Percentiles rank a stretch among this genome's conserved stretches.
These are phyloP conservation scores for Aethionema arabicum DNA, from an alignment of 345 rosid species.

Conservation along the genomic window DNA sequence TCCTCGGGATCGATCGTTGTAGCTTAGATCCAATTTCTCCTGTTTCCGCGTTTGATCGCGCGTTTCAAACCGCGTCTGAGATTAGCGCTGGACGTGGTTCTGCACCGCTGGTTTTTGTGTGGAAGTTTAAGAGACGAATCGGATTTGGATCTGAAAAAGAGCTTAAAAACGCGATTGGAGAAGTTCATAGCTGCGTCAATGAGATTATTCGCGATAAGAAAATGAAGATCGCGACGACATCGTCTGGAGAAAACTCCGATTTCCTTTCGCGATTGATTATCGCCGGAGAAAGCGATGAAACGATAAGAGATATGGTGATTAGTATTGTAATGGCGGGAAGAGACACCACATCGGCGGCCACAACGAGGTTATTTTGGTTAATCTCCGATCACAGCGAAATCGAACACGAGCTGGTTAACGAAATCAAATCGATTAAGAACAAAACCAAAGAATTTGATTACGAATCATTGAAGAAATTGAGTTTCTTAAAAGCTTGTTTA, in stretches of 20 bases:
- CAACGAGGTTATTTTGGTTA: slow-evolving; percentile 66
- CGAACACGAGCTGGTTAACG: slow-evolving; percentile 42
- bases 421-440: slow-evolving; percentile 33
- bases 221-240: slow-evolving; percentile 4
- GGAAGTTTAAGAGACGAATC: slow-evolving; percentile 64
- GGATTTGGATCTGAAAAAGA: slow-evolving; percentile 56
- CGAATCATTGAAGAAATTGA: slow-evolving; percentile 46
- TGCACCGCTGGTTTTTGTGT: slow-evolving; percentile 47
- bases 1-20: slow-evolving; percentile 50
- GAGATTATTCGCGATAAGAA: slow-evolving; percentile 40
- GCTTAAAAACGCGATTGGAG: slow-evolving; percentile 46
- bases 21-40: slow-evolving; percentile 41
- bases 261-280: slow-evolving; percentile 46
- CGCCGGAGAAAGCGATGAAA: slow-evolving; percentile 43
- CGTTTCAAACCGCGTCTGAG: slow-evolving; percentile 58
- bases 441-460: slow-evolving; percentile 26
- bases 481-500: slow-evolving; percentile 53
- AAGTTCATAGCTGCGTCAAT: slow-evolving; percentile 35
- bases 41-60: slow-evolving; percentile 38
- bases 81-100: slow-evolving; percentile 58
- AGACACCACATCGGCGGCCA: slow-evolving; percentile 65
- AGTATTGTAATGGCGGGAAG: slow-evolving; percentile 72
- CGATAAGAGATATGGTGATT: slow-evolving; percentile 54
- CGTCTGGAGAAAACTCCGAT: slow-evolving; percentile 32
- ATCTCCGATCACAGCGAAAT: slow-evolving; percentile 42